Percentiles rank a stretch among this genome's conserved stretches.
Conservation (phyloP, 495 filamentous ascomycete genomes). For the Neurospora africana region DNA sequence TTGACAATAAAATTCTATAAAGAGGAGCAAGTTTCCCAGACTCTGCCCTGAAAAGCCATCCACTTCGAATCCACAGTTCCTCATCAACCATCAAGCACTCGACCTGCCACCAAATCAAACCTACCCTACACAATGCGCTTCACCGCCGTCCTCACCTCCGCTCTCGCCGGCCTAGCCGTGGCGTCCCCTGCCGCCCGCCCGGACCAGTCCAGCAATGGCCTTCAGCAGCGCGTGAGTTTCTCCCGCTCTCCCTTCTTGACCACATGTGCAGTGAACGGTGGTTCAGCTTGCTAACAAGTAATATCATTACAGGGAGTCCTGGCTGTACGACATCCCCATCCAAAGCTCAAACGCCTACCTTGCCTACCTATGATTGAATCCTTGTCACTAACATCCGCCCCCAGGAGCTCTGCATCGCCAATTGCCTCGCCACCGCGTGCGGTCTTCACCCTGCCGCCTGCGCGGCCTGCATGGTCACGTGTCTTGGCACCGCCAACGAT, state of each 20-base stretch:
- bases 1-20: neutral
- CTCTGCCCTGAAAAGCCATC: neutral
- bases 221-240: neutral
- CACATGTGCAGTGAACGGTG: neutral
- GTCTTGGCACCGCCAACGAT: neutral
- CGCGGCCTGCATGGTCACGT: neutral
- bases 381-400: neutral
- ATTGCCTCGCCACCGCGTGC: neutral
- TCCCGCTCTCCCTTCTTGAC: neutral
- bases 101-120: neutral
- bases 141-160: neutral
- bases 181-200: neutral
- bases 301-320: neutral
- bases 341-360: neutral
- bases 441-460: neutral
- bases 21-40: neutral
- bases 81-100: neutral
- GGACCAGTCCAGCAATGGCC: neutral
- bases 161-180: neutral
- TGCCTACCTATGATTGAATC: neutral
- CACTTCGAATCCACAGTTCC: neutral
- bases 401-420: neutral
- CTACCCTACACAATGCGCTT: neutral
- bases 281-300: neutral
- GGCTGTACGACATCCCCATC: neutral